Base-by-base conservation (phyloP, 139 green algal species). In the Micractinium conductrix region DNA sequence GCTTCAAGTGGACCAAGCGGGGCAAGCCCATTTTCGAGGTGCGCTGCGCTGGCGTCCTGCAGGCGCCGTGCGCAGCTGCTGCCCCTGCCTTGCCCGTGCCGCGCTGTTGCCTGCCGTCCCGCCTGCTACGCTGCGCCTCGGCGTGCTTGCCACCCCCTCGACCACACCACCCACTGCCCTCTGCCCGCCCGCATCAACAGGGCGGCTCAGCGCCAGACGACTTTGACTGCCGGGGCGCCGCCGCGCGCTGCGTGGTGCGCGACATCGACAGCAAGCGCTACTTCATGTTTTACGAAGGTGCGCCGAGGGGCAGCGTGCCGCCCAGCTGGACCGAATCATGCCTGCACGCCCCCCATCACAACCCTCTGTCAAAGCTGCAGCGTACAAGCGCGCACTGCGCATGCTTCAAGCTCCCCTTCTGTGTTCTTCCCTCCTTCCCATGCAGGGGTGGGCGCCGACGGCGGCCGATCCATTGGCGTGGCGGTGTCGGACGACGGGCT, bases 271-370 rank as follows among this genome's bases (percentile, higher is more conserved):
- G 85, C 84, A 85, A 88, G 43, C 60, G 94, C 70, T 98, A 91
- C 85, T 84, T 98, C 2, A 98, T 98, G 95, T 97, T 96, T 76
- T 98, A 98, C 81, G 95, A 98, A 81, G 95, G n/a, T n/a, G n/a
- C n/a, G n/a, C n/a, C n/a, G n/a, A n/a, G n/a, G n/a, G n/a, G n/a
- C n/a, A n/a, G n/a, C n/a, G n/a, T n/a, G n/a, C n/a, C n/a, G n/a
- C n/a, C n/a, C n/a, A n/a, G n/a, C n/a, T n/a, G n/a, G n/a, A n/a
- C n/a, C n/a, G n/a, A n/a, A n/a, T n/a, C n/a, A n/a, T n/a, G n/a
- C n/a, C n/a, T n/a, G n/a, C n/a, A n/a, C n/a, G n/a, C n/a, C n/a
- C n/a, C n/a, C n/a, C n/a, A n/a, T n/a, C n/a, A n/a, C n/a, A n/a
- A n/a, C n/a, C n/a, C n/a, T n/a, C n/a, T n/a, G n/a, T n/a, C n/a